These are phyloP conservation scores for Claviceps arundinis DNA, from an alignment of 2,329 filamentous ascomycete genomes.

Conservation along the genomic window DNA sequence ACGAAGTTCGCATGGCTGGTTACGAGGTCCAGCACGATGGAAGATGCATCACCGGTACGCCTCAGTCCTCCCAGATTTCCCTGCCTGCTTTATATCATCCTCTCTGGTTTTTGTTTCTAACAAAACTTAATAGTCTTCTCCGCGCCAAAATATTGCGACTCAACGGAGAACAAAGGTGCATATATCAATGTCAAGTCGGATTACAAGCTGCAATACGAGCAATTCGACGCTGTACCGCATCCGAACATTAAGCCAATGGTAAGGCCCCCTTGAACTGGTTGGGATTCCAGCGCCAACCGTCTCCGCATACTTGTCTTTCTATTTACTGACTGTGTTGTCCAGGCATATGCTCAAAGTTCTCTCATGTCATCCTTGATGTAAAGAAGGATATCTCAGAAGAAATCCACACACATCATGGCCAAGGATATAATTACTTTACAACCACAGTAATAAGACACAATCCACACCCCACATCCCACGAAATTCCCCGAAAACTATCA, in stretches of 20 bases:
- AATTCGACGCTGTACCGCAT: slow-evolving; percentile 95
- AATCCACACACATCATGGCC: neutral
- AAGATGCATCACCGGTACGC: slow-evolving; percentile 77
- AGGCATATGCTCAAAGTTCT: slow-evolving; percentile 78
- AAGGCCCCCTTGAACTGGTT: slow-evolving; percentile 13
- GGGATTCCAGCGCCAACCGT: slow-evolving; percentile 3
- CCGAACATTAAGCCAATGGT: slow-evolving; percentile 91
- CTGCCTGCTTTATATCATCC: neutral
- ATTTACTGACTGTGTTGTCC: slow-evolving; percentile 12
- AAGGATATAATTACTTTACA: neutral
- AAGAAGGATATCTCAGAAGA: neutral
- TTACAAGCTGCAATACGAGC: slow-evolving; percentile 80
- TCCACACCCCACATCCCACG: neutral
- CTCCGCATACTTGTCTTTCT: neutral
- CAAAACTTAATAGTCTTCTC: slow-evolving; percentile 59
- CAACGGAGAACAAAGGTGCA: slow-evolving; percentile 93
- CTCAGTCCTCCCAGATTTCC: neutral
- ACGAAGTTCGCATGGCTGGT: slow-evolving; percentile 98
- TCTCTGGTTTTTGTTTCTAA: slow-evolving; percentile 14
- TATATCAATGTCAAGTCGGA: slow-evolving; percentile 95
- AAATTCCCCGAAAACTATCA: neutral
- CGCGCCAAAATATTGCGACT: slow-evolving; percentile 92
- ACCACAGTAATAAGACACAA: neutral
- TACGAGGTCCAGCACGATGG: slow-evolving; percentile 97
- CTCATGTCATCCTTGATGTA: slow-evolving; percentile 67